Evolutionary conservation across 2,329 filamentous ascomycete species (phyloP).

Genomic region (Stagonosporopsis chrysanthemi): DNA sequence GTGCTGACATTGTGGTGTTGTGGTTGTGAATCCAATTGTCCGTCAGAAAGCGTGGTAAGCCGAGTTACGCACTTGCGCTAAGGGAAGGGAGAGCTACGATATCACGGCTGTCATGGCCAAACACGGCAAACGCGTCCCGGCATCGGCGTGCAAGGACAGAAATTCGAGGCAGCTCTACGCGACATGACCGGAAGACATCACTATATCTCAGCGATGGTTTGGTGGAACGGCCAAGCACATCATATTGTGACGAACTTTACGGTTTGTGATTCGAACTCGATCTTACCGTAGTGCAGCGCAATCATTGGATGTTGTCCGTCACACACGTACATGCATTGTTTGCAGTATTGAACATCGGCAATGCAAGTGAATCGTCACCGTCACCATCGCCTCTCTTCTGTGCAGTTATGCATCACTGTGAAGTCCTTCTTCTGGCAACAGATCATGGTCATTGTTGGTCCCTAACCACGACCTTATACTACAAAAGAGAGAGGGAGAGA

Average conservation of each 20-base stretch:
- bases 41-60: constrained; percentile 15
- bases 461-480: not conserved
- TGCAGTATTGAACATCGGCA: not conserved
- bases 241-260: not conserved
- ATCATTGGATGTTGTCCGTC: not conserved
- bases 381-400: not conserved
- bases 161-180: not conserved
- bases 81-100: constrained; percentile 2
- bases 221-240: not conserved
- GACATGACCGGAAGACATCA: not conserved
- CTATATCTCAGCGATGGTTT: not conserved
- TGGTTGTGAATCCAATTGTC: constrained; percentile 18
- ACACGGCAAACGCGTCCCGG: constrained; percentile 30
- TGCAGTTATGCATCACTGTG: not conserved
- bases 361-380: not conserved
- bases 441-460: no score
- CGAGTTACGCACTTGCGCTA: constrained; percentile 4
- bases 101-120: constrained; percentile 28
- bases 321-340: not conserved
- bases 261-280: not conserved
- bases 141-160: constrained; percentile 4
- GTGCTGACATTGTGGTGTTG: constrained; percentile 38
- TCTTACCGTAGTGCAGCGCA: not conserved
- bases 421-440: not conserved
- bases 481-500: not conserved